Base-by-base conservation (phyloP, 345 rosid species). In the Brassica nigra region DNA sequence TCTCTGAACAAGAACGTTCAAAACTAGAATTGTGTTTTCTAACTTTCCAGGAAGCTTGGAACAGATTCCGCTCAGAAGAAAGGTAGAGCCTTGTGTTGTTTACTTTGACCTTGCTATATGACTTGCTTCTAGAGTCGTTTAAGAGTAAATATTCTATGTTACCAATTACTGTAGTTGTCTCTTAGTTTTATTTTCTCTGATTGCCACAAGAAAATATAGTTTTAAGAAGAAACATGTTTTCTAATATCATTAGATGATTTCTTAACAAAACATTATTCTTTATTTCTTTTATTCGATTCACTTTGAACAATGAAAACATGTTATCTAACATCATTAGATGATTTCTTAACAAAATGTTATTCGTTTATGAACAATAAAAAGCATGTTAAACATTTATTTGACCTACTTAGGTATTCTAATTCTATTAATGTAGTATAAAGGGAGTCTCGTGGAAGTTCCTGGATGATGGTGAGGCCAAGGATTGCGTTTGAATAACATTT, bases 1-100 rank as follows among this genome's bases (percentile, higher is more conserved):
- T 69, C 57, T 80, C 34, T 44, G 12, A 71, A 61, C 44, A 12
- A n/a, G 9, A 34, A 58, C 11, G 37, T 31, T 68, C 20, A 66
- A 71, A 27, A 27, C n/a, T 61, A 47, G 71, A 66, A 5, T n/a
- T 58, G 52, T 81, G 61, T 47, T 30, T 4, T 52, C 27, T 63
- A 31, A 76, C 71, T 76, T 69, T 83, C 23, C 93, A 93, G 97
- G 99, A 93, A 84, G 97, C 94, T 55, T 95, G 95, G 99, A 87
- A 88, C 87, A 93, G 83, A 80, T 93, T 91, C 90, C 93, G 87
- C 84, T 91, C 96, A 0, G 97, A 91, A 83, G 98, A 95, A 87
- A 85, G 97, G 83, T 90, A 89, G 76, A 69, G 83, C 73, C 55
- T 63, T 23, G 67, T 20, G 3, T 39, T 73, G 4, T 65, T 71